These are phyloP conservation scores for Trichoderma endophyticum DNA, from an alignment of 2,329 filamentous ascomycete genomes.

Conservation along the genomic window DNA sequence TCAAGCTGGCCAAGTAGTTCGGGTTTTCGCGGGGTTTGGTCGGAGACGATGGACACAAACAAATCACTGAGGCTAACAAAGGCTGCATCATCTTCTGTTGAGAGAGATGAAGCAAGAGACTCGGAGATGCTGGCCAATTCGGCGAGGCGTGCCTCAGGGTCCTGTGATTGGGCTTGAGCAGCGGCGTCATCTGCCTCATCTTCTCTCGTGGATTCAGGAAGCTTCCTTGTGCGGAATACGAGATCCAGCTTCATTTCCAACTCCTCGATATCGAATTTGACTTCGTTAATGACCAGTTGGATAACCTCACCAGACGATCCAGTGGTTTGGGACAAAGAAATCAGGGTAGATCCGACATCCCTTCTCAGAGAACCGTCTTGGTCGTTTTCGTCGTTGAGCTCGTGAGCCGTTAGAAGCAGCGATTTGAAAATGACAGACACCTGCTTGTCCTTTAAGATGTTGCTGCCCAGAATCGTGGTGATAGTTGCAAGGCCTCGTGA, in stretches of 20 bases:
- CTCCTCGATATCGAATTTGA: constrained; percentile 68
- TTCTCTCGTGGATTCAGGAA: constrained; percentile 50
- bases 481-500: constrained; percentile 56
- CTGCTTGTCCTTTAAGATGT: constrained; percentile 61
- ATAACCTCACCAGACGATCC: constrained; percentile 61
- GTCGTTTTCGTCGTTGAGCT: constrained; percentile 54
- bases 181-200: constrained; percentile 32
- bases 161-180: constrained; percentile 31
- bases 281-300: constrained; percentile 61
- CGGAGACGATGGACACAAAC: constrained; percentile 53
- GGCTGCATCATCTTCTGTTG: constrained; percentile 47
- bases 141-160: constrained; percentile 40
- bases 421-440: constrained; percentile 63
- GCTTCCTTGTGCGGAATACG: constrained; percentile 57
- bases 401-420: constrained; percentile 58
- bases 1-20: constrained; percentile 51
- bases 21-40: constrained; percentile 36
- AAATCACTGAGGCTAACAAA: constrained; percentile 58
- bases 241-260: constrained; percentile 73
- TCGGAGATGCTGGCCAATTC: constrained; percentile 37
- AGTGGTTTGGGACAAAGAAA: constrained; percentile 59
- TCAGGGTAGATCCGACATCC: constrained; percentile 64
- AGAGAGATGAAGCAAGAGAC: constrained; percentile 50
- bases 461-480: constrained; percentile 57
- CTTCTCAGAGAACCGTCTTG: constrained; percentile 56